Evolutionary conservation across 2,329 filamentous ascomycete genomes (phyloP).

Genomic region (Epichloe glyceriae): DNA sequence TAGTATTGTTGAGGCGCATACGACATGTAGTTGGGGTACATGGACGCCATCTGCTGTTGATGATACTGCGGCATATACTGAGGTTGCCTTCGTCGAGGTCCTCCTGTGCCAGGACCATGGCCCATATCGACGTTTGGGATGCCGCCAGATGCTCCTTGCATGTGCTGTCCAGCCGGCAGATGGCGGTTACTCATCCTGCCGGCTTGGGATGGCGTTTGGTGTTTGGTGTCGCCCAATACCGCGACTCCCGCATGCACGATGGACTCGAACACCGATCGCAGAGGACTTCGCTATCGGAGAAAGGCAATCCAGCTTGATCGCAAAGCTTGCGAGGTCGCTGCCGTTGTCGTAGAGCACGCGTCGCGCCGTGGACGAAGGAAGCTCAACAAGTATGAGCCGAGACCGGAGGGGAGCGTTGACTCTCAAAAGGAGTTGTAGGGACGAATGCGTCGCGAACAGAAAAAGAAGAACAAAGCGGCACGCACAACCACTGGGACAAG

Average conservation of each 20-base stretch:
- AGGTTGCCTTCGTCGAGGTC: slow-evolving; percentile 24
- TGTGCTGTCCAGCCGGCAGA: slow-evolving; percentile 64
- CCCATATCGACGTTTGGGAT: slow-evolving; percentile 23
- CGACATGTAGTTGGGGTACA: slow-evolving; percentile 39
- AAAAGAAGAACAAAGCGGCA: not conserved
- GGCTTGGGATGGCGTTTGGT: slow-evolving; percentile 38
- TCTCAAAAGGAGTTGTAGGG: not conserved
- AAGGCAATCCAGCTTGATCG: not conserved
- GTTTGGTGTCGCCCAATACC: slow-evolving; percentile 21
- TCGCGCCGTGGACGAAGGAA: not conserved
- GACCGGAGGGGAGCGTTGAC: not conserved
- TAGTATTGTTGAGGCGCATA: slow-evolving; percentile 35
- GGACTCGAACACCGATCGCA: not conserved
- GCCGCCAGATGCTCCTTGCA: slow-evolving; percentile 31
- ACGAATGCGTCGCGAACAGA: not conserved
- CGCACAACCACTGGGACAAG: too few relatives aligned
- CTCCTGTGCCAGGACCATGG: slow-evolving; percentile 20
- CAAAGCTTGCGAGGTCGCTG: not conserved
- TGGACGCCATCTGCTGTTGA: slow-evolving; percentile 24
- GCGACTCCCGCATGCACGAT: slow-evolving; percentile 20
- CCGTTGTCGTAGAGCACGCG: not conserved
- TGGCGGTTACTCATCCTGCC: slow-evolving; percentile 67
- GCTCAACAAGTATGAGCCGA: not conserved
- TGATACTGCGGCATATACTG: slow-evolving; percentile 26
- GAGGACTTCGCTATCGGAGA: not conserved